Evolutionary conservation across 441 rosid species (phyloP).

Genomic region (Manihot esculenta): DNA sequence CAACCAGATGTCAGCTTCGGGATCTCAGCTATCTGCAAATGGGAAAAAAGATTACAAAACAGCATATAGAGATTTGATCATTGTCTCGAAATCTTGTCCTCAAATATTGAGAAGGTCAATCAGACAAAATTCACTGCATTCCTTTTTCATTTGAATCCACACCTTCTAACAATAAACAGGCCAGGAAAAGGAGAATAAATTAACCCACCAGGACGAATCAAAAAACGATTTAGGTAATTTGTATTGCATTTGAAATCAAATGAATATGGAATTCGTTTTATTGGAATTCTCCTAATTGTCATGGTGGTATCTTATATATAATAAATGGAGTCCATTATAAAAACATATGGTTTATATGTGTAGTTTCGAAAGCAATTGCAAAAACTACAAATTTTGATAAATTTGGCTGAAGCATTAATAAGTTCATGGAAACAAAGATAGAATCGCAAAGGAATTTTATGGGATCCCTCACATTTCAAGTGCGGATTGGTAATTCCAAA

Average conservation of each 20-base stretch:
- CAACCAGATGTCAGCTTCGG: slow-evolving; percentile 85
- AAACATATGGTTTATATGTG: not conserved
- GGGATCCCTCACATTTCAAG: too few relatives aligned
- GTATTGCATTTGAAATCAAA: too few relatives aligned
- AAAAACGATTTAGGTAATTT: not conserved
- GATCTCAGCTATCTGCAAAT: slow-evolving; percentile 67
- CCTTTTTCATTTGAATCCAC: not conserved
- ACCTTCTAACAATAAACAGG: not conserved
- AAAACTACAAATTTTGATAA: not conserved
- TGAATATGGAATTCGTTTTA: not conserved
- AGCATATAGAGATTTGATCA: not conserved
- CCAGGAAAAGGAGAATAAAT: not conserved
- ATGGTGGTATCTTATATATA: not conserved
- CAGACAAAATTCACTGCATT: not conserved
- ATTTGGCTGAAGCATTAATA: not conserved
- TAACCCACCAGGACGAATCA: not conserved
- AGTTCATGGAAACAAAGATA: not conserved
- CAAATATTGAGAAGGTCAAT: not conserved
- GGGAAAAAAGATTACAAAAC: not conserved
- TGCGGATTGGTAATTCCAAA: too few relatives aligned
- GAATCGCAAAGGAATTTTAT: not conserved
- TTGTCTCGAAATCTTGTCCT: not conserved
- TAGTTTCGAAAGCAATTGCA: not conserved
- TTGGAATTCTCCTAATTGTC: too few relatives aligned
- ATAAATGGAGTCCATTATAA: not conserved